Evolutionary conservation across 1,284 basidiomycete species (phyloP).

Genomic region (Ceratobasidium sp.): DNA sequence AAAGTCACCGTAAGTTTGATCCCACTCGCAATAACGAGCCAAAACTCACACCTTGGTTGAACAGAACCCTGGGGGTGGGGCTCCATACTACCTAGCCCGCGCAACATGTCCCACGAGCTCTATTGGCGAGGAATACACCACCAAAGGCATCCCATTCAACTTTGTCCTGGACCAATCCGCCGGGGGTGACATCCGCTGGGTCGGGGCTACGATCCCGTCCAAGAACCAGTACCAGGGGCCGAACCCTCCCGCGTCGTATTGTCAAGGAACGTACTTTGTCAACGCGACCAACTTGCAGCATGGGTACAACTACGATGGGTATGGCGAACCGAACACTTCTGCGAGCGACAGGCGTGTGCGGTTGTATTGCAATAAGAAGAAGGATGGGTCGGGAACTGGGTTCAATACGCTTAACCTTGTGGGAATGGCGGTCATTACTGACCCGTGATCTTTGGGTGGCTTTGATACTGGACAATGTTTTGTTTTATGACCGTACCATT

Average conservation of each 20-base stretch:
- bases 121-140: background rate
- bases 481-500: too few species aligned
- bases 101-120: background rate
- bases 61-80: background rate
- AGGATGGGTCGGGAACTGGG: background rate
- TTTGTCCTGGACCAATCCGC: slow-evolving; percentile 1
- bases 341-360: background rate
- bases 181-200: slow-evolving; percentile 11
- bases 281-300: slow-evolving; percentile 17
- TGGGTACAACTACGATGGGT: background rate
- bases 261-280: background rate
- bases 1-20: background rate
- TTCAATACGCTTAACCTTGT: background rate
- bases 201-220: background rate
- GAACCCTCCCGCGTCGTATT: background rate
- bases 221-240: background rate
- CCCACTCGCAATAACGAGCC: too few species aligned
- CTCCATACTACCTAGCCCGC: slow-evolving; percentile 7
- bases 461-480: too few species aligned
- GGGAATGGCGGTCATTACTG: too few species aligned
- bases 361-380: background rate
- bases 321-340: background rate
- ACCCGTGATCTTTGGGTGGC: too few species aligned
- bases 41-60: background rate
- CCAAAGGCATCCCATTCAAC: slow-evolving; percentile 2